Percentiles rank a stretch among this genome's conserved stretches.
Conservation (phyloP, 768 basidiomycete genomes). For the Tulasnella calospora region DNA sequence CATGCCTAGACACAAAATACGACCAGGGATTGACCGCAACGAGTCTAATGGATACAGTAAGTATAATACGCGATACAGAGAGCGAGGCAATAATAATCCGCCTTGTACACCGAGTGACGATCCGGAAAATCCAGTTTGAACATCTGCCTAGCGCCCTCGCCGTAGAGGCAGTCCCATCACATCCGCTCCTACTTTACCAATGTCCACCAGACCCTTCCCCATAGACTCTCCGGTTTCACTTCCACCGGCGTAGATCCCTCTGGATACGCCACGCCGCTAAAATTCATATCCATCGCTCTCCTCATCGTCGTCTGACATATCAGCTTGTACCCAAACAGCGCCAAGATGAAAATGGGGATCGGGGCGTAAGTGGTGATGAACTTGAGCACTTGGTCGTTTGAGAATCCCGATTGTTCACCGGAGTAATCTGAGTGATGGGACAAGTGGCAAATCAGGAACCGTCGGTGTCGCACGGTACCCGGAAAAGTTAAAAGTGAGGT, state of each 20-base stretch:
- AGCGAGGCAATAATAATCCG: background rate
- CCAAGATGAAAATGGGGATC: slow-evolving; percentile 27
- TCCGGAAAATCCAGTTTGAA: background rate
- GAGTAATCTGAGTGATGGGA: background rate
- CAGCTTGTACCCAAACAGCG: slow-evolving; percentile 30
- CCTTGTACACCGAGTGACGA: background rate
- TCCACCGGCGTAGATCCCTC: background rate
- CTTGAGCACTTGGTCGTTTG: slow-evolving; percentile 18
- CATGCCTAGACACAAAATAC: too few relatives aligned
- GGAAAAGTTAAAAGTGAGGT: background rate
- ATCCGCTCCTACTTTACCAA: background rate
- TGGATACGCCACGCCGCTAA: background rate
- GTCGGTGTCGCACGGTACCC: background rate
- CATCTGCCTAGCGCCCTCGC: background rate
- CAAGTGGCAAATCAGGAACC: background rate
- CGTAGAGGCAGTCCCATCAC: too few relatives aligned
- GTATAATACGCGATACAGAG: background rate
- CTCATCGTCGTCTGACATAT: slow-evolving; percentile 27
- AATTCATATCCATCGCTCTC: slow-evolving; percentile 22
- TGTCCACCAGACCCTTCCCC: slow-evolving; percentile 12
- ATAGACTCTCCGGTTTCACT: background rate
- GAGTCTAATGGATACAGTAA: background rate
- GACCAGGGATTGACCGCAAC: too few relatives aligned
- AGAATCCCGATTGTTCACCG: background rate
- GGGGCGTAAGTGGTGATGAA: slow-evolving; percentile 25